These are phyloP conservation scores for Biscutella laevigata DNA, from an alignment of 441 rosid species.

Conservation along the genomic window DNA sequence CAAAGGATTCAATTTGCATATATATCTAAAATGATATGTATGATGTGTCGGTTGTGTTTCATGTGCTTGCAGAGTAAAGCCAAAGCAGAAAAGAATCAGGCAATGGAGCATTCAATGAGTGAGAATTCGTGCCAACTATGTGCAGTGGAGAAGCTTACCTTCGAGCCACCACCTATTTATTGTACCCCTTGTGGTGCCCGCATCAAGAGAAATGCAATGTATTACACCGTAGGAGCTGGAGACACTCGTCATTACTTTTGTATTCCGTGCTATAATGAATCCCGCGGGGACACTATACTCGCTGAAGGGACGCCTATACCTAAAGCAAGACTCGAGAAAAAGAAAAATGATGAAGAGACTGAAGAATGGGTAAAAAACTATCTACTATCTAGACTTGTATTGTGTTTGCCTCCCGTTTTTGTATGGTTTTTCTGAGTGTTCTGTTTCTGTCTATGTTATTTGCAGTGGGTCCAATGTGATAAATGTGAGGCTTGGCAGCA, in stretches of 20 bases:
- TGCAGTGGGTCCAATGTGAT: constrained; percentile 99
- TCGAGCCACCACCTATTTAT: constrained; percentile 98
- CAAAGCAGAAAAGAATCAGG: constrained; percentile 95
- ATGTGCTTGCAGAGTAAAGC: constrained; percentile 99
- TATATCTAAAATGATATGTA: too few relatives aligned
- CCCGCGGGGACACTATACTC: constrained; percentile 77
- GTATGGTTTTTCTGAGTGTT: constrained; percentile 6
- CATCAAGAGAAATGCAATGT: constrained; percentile 96
- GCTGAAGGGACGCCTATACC: constrained; percentile 70
- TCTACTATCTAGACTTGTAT: constrained; percentile 8
- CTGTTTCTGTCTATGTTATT: constrained; percentile 12
- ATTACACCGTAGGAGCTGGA: constrained; percentile 89
- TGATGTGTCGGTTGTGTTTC: too few relatives aligned
- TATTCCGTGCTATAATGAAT: constrained; percentile 94
- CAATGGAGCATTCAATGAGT: constrained; percentile 98
- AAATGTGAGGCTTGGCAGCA: constrained; percentile 99
- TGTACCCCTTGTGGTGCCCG: constrained; percentile 96
- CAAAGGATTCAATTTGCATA: not conserved
- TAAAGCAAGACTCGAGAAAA: constrained; percentile 89
- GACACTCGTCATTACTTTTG: constrained; percentile 94
- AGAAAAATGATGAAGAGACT: constrained; percentile 99
- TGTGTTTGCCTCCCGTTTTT: not conserved
- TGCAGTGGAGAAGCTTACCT: constrained; percentile 99
- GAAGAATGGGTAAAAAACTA: constrained; percentile 87
- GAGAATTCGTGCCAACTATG: constrained; percentile 99